Evolutionary conservation across 768 basidiomycete species (phyloP).

Genomic region (Rhizopogon roseolus): DNA sequence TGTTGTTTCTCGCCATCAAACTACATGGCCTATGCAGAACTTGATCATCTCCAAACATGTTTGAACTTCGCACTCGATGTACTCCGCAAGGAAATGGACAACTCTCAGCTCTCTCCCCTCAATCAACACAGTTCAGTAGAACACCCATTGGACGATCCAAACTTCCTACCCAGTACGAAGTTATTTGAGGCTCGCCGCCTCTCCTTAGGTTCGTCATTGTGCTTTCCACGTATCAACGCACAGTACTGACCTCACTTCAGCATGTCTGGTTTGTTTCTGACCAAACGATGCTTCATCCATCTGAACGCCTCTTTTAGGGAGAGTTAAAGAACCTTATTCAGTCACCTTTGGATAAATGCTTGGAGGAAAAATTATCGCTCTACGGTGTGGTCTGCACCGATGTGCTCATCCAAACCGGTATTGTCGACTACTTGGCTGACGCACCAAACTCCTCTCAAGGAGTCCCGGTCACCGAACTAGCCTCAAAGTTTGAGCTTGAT

Average conservation of each 20-base stretch:
- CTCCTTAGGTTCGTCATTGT: neutral
- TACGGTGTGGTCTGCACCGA: constrained; percentile 14
- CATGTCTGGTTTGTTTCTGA: neutral
- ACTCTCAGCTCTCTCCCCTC: neutral
- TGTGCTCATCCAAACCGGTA: constrained; percentile 11
- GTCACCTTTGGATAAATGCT: neutral
- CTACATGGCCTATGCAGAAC: neutral
- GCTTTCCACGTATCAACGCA: too few relatives aligned
- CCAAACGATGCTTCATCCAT: neutral
- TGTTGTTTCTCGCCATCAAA: neutral
- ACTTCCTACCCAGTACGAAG: neutral
- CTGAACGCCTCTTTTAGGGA: neutral
- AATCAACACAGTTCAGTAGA: neutral
- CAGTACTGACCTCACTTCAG: neutral
- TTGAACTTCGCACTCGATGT: neutral
- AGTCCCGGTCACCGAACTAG: constrained; percentile 7
- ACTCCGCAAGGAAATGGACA: neutral
- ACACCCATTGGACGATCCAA: neutral
- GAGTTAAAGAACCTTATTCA: constrained; percentile 1
- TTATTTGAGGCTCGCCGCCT: constrained; percentile 1
- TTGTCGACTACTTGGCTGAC: constrained; percentile 11
- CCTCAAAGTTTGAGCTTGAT: constrained; percentile 10
- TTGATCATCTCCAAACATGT: neutral
- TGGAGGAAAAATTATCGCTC: constrained; percentile 2
- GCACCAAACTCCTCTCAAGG: constrained; percentile 1